Evolutionary conservation across 441 rosid genomes (phyloP), one percentile per base, ranked within the genome.

Genomic region (Monsonia emarginata): DNA sequence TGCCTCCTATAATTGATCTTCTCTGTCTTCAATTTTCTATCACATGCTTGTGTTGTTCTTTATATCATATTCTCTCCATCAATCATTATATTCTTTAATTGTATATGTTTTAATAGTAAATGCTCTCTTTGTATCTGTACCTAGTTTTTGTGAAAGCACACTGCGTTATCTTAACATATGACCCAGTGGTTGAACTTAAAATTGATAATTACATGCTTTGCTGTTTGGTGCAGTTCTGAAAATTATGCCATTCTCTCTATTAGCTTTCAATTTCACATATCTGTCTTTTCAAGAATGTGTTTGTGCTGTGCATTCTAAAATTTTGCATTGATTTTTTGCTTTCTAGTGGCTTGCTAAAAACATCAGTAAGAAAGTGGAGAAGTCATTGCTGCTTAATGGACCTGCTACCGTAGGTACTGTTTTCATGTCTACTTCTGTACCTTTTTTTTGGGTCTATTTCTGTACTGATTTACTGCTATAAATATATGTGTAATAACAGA

Each of bases 331-430:
- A 63, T 62, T 21, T 62, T 21, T 28, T 63, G 62, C 70, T 69
- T 75, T 75, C 16, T 81, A 93, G 97, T 86, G 91, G 89, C 93
- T 90, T 61, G 79, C 79, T 58, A 88, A 82, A 81, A 84, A 86
- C 76, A 78, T 84, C 68, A 78, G 72, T 68, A 88, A 88, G 88
- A 90, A 85, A 80, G 79, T 71, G 65, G 97, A 85, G 72, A 91
- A 89, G 76, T 58, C 80, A 48, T 77, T 69, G 73, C 66, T 83
- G 61, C 74, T 83, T 69, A 82, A 73, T 70, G 92, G 84, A 63
- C 65, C 83, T 67, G 78, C 80, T 63, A 63, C 63, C 57, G 58
- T 58, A 71, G 96, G 97, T 90, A 79, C 64, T 70, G 25, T 42
- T 66, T 65, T 21, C 14, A 11, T 65, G 28, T 62, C 65, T 65